These are phyloP conservation scores for Brassica juncea DNA, from an alignment of 345 rosid genomes.

Conservation along the genomic window DNA sequence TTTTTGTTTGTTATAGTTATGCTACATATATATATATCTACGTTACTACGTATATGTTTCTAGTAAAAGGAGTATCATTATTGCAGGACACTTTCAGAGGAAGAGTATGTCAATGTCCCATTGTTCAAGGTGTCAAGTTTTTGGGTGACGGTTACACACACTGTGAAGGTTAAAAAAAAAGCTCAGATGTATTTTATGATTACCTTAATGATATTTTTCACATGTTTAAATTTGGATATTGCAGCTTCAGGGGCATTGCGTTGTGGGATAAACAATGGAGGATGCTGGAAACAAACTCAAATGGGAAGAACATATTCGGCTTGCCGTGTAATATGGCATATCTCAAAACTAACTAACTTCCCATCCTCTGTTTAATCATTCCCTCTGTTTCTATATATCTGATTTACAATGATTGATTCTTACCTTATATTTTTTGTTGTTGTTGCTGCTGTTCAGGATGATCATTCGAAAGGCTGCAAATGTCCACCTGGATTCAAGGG, in stretches of 20 bases:
- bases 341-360: neutral
- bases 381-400: neutral
- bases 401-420: neutral
- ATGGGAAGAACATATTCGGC: slow-evolving; percentile 74
- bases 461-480: slow-evolving; percentile 62
- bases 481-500: slow-evolving; percentile 90
- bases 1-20: neutral
- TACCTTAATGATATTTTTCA: slow-evolving; percentile 12
- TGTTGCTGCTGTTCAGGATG: slow-evolving; percentile 51
- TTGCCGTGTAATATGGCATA: slow-evolving; percentile 53
- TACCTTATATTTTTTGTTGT: neutral
- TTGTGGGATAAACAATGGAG: slow-evolving; percentile 83
- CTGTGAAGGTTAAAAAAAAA: slow-evolving; percentile 65
- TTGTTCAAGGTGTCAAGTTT: slow-evolving; percentile 79
- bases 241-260: slow-evolving; percentile 75
- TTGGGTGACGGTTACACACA: slow-evolving; percentile 85
- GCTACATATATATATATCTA: neutral
- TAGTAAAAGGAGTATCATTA: neutral
- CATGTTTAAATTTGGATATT: neutral
- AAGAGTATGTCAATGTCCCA: slow-evolving; percentile 91
- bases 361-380: neutral
- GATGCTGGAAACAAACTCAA: slow-evolving; percentile 77
- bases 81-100: slow-evolving; percentile 93
- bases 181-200: neutral
- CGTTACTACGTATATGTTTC: neutral